phyloP scores from a whole-genome alignment of 129 eudicot species.

The Sambucus nigra region DNA sequence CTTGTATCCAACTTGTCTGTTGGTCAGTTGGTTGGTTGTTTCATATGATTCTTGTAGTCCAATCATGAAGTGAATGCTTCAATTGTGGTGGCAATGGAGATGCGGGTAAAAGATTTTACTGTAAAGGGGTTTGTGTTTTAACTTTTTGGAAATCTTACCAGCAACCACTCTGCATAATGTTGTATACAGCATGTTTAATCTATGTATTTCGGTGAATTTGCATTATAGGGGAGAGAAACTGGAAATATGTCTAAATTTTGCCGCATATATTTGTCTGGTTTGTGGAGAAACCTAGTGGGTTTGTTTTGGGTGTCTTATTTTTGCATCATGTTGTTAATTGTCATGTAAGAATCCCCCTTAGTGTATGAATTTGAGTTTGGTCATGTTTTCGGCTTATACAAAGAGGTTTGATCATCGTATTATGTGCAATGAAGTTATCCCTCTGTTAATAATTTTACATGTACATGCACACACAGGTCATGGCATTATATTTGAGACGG shows the following conservation, averaged over 20 bases:
- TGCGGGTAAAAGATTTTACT: neutral
- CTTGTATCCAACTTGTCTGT: conserved; percentile 6
- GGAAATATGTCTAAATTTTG: conserved; percentile 2
- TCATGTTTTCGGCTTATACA: conserved; percentile 2
- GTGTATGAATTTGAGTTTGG: conserved; percentile 3
- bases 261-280: neutral
- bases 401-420: conserved; percentile 1
- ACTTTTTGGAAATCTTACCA: neutral
- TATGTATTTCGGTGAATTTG: conserved; percentile 22
- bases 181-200: conserved; percentile 12
- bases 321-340: neutral
- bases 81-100: conserved; percentile 16
- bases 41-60: conserved; percentile 7
- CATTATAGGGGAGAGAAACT: conserved; percentile 8
- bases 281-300: conserved; percentile 1
- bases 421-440: too few species aligned
- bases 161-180: neutral
- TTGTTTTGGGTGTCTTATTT: conserved; percentile 11
- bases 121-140: conserved; percentile 6
- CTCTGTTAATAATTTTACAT: too few species aligned
- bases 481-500: too few species aligned
- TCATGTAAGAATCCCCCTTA: neutral
- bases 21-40: conserved; percentile 16
- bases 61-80: conserved; percentile 8
- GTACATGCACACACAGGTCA: too few species aligned